phyloP scores from a whole-genome alignment of 306 rosid species.

The Phaseolus lunatus region DNA sequence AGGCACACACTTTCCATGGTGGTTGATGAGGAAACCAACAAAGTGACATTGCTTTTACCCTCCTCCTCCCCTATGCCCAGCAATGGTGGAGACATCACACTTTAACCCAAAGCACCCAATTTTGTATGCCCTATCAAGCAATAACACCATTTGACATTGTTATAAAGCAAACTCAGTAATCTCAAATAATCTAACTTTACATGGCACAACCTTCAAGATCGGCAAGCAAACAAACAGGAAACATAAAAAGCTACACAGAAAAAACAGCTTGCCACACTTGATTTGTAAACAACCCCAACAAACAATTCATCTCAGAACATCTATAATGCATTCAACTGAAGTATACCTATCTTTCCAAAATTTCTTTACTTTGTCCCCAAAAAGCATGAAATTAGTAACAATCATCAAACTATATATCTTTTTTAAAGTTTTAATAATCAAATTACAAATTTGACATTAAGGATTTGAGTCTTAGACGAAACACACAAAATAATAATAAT shows the following conservation, averaged over 20 bases:
- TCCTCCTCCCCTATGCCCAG: constrained; percentile 69
- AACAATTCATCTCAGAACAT: constrained; percentile 35
- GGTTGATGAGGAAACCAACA: constrained; percentile 67
- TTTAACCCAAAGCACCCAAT: constrained; percentile 44
- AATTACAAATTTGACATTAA: constrained; percentile 34
- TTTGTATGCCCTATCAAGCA: constrained; percentile 48
- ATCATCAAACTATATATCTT: not conserved
- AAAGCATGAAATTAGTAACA: constrained; percentile 37
- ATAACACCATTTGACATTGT: constrained; percentile 34
- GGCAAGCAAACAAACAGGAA: constrained; percentile 28
- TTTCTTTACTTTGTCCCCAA: constrained; percentile 32
- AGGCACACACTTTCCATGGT: constrained; percentile 57
- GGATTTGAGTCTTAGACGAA: constrained; percentile 21
- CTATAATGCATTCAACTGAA: constrained; percentile 35
- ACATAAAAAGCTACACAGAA: constrained; percentile 30
- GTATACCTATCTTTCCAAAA: constrained; percentile 38
- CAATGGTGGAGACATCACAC: constrained; percentile 69
- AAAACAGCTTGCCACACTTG: constrained; percentile 39
- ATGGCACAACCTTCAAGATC: constrained; percentile 11
- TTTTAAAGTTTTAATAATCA: not conserved
- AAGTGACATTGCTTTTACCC: constrained; percentile 66
- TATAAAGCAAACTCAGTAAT: constrained; percentile 7
- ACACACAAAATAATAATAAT: not conserved
- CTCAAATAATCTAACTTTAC: not conserved
- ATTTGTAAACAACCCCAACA: constrained; percentile 37